Percentiles rank a stretch among this genome's conserved stretches.
These are phyloP conservation scores for Yamadazyma trypodendri DNA, from an alignment of 1,139 yeast species.

Conservation along the genomic window DNA sequence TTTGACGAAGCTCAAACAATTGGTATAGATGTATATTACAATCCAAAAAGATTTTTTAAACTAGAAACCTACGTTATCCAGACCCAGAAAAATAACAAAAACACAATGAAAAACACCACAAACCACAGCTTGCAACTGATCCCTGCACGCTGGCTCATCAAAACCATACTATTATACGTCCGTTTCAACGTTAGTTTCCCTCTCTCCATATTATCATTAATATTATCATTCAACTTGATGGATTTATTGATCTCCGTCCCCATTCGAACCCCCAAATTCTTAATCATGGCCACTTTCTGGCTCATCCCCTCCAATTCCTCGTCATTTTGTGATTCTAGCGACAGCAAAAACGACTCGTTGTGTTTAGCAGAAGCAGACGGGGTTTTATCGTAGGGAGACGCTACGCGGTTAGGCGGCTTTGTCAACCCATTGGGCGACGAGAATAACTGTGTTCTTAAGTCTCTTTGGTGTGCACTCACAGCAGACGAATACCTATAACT, in stretches of 20 bases:
- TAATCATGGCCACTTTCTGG: constrained; percentile 67
- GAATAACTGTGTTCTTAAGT: constrained; percentile 47
- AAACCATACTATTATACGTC: constrained; percentile 71
- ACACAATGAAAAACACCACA: constrained; percentile 58
- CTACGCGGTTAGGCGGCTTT: constrained; percentile 36
- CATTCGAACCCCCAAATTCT: constrained; percentile 70
- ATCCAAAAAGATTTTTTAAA: too few relatives aligned
- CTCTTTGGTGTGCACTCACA: constrained; percentile 46
- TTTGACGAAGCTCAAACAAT: constrained; percentile 8
- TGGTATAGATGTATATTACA: constrained; percentile 7
- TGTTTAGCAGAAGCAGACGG: constrained; percentile 40
- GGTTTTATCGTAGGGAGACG: constrained; percentile 52
- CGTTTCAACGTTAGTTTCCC: constrained; percentile 53
- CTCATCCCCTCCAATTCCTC: constrained; percentile 72
- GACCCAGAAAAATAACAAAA: constrained; percentile 75
- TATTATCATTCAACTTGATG: constrained; percentile 56
- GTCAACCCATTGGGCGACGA: constrained; percentile 25
- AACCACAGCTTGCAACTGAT: constrained; percentile 82
- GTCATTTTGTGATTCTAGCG: constrained; percentile 82
- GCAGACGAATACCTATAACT: constrained; percentile 35
- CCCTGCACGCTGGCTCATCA: constrained; percentile 82
- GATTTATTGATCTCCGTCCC: constrained; percentile 84
- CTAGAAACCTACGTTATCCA: constrained; percentile 54
- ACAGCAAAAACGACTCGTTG: constrained; percentile 58
- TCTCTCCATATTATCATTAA: constrained; percentile 46